These are phyloP conservation scores for Micromonas pusilla DNA, from an alignment of 139 green algal genomes.

Conservation along the genomic window DNA sequence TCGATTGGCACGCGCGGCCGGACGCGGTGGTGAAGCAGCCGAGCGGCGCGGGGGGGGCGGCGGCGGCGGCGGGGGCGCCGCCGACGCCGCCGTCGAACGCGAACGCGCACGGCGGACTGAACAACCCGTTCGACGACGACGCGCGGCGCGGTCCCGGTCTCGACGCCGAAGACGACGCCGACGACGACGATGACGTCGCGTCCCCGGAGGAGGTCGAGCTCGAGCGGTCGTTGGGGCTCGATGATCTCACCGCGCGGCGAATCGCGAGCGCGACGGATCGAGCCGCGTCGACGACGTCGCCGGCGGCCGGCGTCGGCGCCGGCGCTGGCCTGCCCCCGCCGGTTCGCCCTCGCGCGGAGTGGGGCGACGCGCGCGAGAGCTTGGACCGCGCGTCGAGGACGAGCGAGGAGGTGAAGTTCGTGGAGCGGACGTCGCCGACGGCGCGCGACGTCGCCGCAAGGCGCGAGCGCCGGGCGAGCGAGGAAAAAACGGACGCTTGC, in stretches of 20 bases:
- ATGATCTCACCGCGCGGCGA: not conserved
- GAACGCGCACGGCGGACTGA: not conserved
- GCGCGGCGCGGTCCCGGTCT: too few relatives aligned
- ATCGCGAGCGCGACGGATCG: not conserved
- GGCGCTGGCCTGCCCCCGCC: too few relatives aligned
- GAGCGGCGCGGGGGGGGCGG: not conserved
- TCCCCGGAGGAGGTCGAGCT: not conserved
- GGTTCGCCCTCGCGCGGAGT: not conserved
- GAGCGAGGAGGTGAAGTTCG: not conserved
- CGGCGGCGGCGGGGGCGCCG: not conserved
- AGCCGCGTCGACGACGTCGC: not conserved
- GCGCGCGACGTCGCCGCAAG: not conserved
- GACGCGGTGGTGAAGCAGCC: not conserved
- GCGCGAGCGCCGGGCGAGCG: not conserved
- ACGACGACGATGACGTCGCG: not conserved
- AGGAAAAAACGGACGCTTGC: too few relatives aligned
- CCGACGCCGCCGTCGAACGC: too few relatives aligned
- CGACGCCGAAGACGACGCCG: not conserved
- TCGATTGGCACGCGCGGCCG: conserved; percentile 15
- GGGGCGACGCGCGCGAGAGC: not conserved
- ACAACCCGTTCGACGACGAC: not conserved
- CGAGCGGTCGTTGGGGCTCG: not conserved
- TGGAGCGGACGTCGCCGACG: not conserved
- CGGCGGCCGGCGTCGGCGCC: not conserved
- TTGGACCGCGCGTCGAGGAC: not conserved